Evolutionary conservation across 2,329 filamentous ascomycete species (phyloP).

Genomic region (Akanthomyces uredinophilus): DNA sequence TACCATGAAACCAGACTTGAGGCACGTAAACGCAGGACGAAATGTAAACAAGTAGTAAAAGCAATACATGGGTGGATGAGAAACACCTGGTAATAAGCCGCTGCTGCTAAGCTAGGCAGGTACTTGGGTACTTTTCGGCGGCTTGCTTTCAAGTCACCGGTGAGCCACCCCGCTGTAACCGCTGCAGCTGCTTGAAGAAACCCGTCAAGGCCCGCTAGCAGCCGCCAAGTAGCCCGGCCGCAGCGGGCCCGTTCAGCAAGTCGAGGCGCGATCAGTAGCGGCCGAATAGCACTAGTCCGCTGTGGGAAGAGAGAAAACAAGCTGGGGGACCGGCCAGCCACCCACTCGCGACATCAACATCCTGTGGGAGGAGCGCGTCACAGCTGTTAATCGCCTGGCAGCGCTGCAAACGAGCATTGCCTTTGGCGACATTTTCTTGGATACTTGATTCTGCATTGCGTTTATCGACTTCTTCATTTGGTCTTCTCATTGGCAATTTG

Average conservation of each 20-base stretch:
- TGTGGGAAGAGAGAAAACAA: slow-evolving; percentile 9
- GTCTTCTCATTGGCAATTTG: not conserved
- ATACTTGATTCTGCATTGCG: not conserved
- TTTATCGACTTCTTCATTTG: not conserved
- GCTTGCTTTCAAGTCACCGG: too few relatives aligned
- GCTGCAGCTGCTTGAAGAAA: not conserved
- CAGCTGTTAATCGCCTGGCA: slow-evolving; percentile 3
- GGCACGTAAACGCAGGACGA: too few relatives aligned
- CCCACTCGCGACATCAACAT: slow-evolving; percentile 11
- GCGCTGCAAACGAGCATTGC: not conserved
- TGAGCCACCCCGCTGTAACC: too few relatives aligned
- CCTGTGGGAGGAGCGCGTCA: slow-evolving; percentile 10
- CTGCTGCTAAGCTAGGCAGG: too few relatives aligned
- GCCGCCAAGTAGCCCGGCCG: not conserved
- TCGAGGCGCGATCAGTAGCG: not conserved
- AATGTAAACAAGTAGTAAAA: too few relatives aligned
- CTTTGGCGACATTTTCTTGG: not conserved
- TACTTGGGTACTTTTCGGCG: too few relatives aligned
- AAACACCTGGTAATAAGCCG: too few relatives aligned
- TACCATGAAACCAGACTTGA: not conserved
- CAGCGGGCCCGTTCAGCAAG: not conserved
- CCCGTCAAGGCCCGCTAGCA: not conserved
- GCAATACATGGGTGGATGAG: too few relatives aligned
- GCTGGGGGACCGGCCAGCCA: not conserved
- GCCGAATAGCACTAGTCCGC: slow-evolving; percentile 4